Base-by-base conservation (phyloP, 2,329 filamentous ascomycete species). In the Sporothrix inflata region DNA sequence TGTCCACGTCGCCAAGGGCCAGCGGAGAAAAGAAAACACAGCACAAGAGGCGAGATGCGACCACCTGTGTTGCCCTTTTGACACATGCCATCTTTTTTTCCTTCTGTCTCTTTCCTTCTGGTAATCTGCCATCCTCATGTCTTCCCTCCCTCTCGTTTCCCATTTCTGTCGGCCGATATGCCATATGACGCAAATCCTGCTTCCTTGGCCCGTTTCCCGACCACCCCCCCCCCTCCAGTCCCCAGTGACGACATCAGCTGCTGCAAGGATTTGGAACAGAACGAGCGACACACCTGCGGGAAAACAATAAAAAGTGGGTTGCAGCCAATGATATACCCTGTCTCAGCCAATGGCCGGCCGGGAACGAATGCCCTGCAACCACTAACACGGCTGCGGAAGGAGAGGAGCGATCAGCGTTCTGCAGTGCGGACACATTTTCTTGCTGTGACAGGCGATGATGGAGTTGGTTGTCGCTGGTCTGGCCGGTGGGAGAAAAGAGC, bases 231-330 rank as follows among this genome's bases (percentile, higher is more conserved):
- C 24, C 24, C 34, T 47, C 53, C 47, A 38, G 34, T 47, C 60
- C 61, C 38, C 38, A 63, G 40, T 68, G 61, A 60, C 53, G 55
- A 72, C 53, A 70, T 70, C 53, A 70, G 34, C 49, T 60, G 68
- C 51, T 30, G 68, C 53, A 69, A 47, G 67, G 51, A 57, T 57
- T 19, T 27, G 27, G 30, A 12, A 67, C 65, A 67, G 7, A 34
- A 53, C 5, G 19, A 34, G 9, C 9, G 63, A 47, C 21, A 66
- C 61, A 24, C 21, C 30, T n/a, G 24, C 11, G 21, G 14, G 16
- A 19, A 30, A 27, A 53, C 14, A 53, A 68, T 3, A 60, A 38
- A 40, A 63, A 42, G 51, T 55, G 51, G 51, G 24, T 6, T 55
- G 51, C 21, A 16, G 11, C 4, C 21, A 30, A 9, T 16, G 51